Percentiles rank a stretch among this genome's conserved stretches.
Conservation (phyloP, 1,284 basidiomycete species). For the Farysia itapuensis region DNA sequence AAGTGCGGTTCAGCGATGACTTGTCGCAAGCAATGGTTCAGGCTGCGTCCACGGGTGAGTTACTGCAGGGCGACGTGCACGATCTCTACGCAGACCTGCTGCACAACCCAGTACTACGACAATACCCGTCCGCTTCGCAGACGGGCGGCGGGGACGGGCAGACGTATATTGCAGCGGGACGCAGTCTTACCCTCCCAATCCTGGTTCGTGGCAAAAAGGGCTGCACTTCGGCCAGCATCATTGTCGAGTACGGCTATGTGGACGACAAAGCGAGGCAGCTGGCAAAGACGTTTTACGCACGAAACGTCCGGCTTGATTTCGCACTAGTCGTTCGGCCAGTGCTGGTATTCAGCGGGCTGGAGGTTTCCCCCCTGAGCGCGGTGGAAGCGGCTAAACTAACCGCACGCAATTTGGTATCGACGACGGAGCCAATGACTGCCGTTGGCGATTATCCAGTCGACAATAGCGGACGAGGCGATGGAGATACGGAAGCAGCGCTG, state of each 20-base stretch:
- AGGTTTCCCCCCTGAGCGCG: constrained; percentile 12
- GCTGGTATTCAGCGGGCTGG: constrained; percentile 68
- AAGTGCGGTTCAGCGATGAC: constrained; percentile 83
- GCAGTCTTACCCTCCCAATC: constrained; percentile 75
- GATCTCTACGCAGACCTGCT: constrained; percentile 84
- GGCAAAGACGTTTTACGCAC: constrained; percentile 71
- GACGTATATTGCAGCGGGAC: constrained; percentile 63
- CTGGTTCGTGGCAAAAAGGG: constrained; percentile 82
- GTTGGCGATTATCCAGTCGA: neutral
- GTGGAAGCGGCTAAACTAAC: constrained; percentile 42
- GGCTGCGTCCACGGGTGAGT: constrained; percentile 71
- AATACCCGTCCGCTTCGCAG: too few species aligned
- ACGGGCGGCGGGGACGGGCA: neutral
- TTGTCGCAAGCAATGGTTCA: constrained; percentile 75
- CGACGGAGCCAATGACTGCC: neutral
- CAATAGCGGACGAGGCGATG: neutral
- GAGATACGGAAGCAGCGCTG: neutral
- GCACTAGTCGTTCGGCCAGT: constrained; percentile 90
- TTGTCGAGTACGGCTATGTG: constrained; percentile 77
- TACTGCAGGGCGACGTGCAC: constrained; percentile 81
- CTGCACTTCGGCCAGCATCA: constrained; percentile 76
- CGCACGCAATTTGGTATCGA: neutral
- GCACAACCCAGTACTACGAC: constrained; percentile 73
- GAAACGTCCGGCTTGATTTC: constrained; percentile 79
- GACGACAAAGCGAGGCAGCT: constrained; percentile 51